A percentile compares a stretch with the other conserved stretches of the same genome.
These are phyloP conservation scores for Ogataea corticis DNA, from an alignment of 805 yeast genomes.

Conservation along the genomic window DNA sequence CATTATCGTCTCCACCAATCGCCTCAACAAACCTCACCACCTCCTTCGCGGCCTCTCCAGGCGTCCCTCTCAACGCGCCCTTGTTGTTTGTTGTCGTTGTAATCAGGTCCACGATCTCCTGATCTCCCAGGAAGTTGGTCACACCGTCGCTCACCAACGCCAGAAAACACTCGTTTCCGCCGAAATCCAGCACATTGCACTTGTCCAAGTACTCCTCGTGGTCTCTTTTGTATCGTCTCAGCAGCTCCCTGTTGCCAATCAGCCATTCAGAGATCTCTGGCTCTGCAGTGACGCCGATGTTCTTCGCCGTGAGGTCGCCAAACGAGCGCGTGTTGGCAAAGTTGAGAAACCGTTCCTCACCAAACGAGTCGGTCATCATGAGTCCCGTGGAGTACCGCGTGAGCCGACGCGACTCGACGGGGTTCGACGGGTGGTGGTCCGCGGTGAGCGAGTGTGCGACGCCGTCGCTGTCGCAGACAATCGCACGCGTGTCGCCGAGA, in stretches of 20 bases:
- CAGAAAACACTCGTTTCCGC: constrained; percentile 88
- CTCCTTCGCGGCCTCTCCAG: constrained; percentile 84
- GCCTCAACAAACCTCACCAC: constrained; percentile 81
- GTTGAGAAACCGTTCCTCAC: constrained; percentile 77
- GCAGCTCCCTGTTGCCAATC: constrained; percentile 57
- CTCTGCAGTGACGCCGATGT: constrained; percentile 86
- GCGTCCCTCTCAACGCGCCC: constrained; percentile 73
- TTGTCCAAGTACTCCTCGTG: constrained; percentile 21
- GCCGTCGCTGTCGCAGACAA: constrained; percentile 81
- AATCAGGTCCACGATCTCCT: constrained; percentile 85
- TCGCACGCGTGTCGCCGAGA: constrained; percentile 88
- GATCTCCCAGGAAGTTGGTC: constrained; percentile 77
- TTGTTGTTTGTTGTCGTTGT: constrained; percentile 63
- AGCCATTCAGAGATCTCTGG: constrained; percentile 78
- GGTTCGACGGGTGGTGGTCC: constrained; percentile 85
- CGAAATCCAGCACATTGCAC: constrained; percentile 42
- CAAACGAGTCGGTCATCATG: constrained; percentile 85
- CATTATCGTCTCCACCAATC: constrained; percentile 91
- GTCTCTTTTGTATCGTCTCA: constrained; percentile 35
- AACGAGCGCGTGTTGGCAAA: constrained; percentile 92
- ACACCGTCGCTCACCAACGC: constrained; percentile 87
- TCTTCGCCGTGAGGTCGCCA: constrained; percentile 83
- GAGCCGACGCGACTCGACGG: constrained; percentile 72
- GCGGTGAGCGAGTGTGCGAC: constrained; percentile 75
- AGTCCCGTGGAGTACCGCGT: constrained; percentile 61